Base-by-base conservation (phyloP, 1,284 basidiomycete species). In the Naganishia liquefaciens region DNA sequence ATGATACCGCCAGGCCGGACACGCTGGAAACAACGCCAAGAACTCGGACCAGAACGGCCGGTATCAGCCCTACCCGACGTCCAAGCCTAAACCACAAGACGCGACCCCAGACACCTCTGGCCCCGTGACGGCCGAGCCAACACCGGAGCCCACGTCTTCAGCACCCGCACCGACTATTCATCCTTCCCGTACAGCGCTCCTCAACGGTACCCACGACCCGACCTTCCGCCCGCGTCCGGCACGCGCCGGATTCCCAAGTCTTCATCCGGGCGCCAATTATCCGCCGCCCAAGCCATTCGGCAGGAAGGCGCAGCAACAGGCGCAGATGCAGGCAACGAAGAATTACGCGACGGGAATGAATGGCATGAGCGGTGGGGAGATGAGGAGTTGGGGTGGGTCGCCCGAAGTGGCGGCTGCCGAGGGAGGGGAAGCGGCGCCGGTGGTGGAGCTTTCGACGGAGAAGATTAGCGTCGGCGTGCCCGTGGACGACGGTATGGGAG, bases 301-400 rank as follows among this genome's bases (percentile, higher is more conserved):
- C 19, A 46, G 52, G n/a, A 40, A 55, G 10, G 60, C 49, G 9
- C 25, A 57, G 23, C 33, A 33, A 4, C 15, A 39, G 51, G 43
- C 37, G 37, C 46, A 40, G 19, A 19, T 37, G 15, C 13, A 17
- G 3, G 28, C 33, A 21, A 50, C 46, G 11, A 60, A 46, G 46
- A 49, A 37, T 15, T 60, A 40, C 9, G 58, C 67, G 7, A 70
- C 71, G 19, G 70, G 72, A 3, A 72, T 75, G 71, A 79, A 79
- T 69, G 70, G 68, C 0, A 19, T 63, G 54, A 5, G 51, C 11
- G 65, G 70, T 40, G 69, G 52, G 6, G 74, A 73, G 0, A 79
- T 79, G 77, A 66, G 77, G 47, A 72, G 74, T 27, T 79, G 77
- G 77, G 77, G 77, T 0, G 72, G 71, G 5, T 70, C 75, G 1